These are phyloP conservation scores for Millerozyma miso DNA, from an alignment of 805 yeast species.

Conservation along the genomic window DNA sequence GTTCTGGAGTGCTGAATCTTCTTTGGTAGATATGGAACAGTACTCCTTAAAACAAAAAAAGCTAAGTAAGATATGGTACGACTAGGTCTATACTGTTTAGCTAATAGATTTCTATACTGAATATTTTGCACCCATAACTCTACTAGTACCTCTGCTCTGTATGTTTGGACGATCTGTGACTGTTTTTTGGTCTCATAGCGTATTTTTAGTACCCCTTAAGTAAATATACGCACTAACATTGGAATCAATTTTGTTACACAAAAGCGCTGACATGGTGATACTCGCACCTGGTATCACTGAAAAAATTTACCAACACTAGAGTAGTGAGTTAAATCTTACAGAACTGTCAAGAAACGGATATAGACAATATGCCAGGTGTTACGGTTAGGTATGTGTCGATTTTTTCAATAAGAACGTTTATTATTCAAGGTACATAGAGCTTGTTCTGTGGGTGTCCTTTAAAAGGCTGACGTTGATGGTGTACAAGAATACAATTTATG, in stretches of 20 bases:
- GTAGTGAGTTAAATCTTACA: not conserved
- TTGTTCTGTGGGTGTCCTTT: too few relatives aligned
- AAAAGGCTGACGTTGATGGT: too few relatives aligned
- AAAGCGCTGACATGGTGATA: not conserved
- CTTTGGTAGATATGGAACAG: slow-evolving; percentile 26
- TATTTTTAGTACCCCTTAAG: not conserved
- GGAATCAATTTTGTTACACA: not conserved
- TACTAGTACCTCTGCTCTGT: too few relatives aligned
- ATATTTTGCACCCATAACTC: not conserved
- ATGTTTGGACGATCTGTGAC: not conserved
- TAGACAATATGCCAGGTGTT: slow-evolving; percentile 88
- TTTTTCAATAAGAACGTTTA: not conserved
- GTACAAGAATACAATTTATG: not conserved
- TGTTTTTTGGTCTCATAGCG: not conserved
- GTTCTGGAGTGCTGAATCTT: slow-evolving; percentile 26
- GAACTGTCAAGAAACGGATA: slow-evolving; percentile 7
- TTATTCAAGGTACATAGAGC: not conserved
- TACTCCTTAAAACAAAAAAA: slow-evolving; percentile 17
- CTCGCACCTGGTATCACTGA: slow-evolving; percentile 1
- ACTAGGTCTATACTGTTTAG: not conserved
- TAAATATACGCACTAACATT: not conserved
- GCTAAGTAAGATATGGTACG: slow-evolving; percentile 17
- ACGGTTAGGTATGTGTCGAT: slow-evolving; percentile 82
- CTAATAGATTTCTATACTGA: not conserved
- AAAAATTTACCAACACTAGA: slow-evolving; percentile 1